Evolutionary conservation across 345 rosid species (phyloP), one percentile per base, ranked within the genome.

Genomic region (Populus alba): DNA sequence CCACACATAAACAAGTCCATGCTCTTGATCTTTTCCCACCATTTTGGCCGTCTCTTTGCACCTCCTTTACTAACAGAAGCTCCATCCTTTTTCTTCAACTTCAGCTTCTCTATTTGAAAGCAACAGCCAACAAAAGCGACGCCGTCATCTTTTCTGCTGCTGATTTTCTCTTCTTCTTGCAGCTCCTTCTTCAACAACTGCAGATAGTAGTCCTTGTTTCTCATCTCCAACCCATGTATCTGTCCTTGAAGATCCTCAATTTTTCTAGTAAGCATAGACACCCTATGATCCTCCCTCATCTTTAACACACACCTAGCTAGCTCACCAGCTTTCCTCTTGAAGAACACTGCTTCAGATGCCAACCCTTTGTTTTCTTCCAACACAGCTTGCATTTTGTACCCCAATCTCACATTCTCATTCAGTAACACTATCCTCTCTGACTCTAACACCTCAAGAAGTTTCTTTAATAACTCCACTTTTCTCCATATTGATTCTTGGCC

Each of bases 221-320:
- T 75, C 85, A 78, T 85, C 90, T 92, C 92, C 81, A 92, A 57
- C 72, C 87, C 89, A 37, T 77, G 49, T 22, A 87, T 83, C 78
- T 86, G 87, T 25, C 74, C 85, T 53, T 87, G 87, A 65, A 83
- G 91, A 72, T 89, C 79, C 41, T 86, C 74, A 43, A 83, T 83
- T 71, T 84, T 90, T 37, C 87, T 85, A 16, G 85, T 84, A 23
- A 92, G 88, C 72, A 86, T 55, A 57, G 79, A 81, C 22, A 85
- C 86, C 66, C 86, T 90, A 59, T 88, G 89, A 71, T 90, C 94
- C 81, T 90, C 97, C 75, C 91, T 92, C 94, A 88, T 80, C 83
- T 84, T 86, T 71, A 92, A 70, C 76, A 92, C 79, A 78, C 87
- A 76, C 80, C 89, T 76, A 7, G 91, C 88, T 3, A 92, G 89